Evolutionary conservation across 2,329 filamentous ascomycete species (phyloP).

Genomic region (Teratosphaeria nubilosa): DNA sequence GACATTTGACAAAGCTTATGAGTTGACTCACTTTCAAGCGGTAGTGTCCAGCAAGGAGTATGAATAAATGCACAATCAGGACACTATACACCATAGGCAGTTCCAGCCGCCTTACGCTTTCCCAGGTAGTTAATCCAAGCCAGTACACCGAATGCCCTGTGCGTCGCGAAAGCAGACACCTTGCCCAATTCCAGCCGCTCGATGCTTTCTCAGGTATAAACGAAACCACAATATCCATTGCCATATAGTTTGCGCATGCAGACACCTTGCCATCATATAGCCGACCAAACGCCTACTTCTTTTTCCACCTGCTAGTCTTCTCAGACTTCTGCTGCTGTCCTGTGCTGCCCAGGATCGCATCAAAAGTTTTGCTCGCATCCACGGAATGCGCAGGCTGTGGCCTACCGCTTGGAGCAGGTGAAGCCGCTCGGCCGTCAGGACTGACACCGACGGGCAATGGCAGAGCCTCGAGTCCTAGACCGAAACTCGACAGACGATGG

Average conservation of each 20-base stretch:
- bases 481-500: conserved; percentile 35
- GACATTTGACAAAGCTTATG: too few species aligned
- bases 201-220: too few species aligned
- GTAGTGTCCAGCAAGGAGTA: neutral
- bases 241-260: neutral
- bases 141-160: neutral
- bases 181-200: neutral
- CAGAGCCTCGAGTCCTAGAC: conserved; percentile 37
- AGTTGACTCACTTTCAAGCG: neutral
- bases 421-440: conserved; percentile 19
- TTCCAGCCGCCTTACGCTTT: neutral
- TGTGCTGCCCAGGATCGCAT: conserved; percentile 33
- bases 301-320: neutral
- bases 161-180: neutral
- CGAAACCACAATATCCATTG: too few species aligned
- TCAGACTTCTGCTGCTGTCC: conserved; percentile 11
- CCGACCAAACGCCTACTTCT: neutral
- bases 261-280: neutral
- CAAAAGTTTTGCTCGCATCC: conserved; percentile 38
- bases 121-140: neutral
- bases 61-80: neutral
- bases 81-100: neutral
- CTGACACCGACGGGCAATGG: conserved; percentile 35
- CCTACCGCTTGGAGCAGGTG: conserved; percentile 12
- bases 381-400: conserved; percentile 18